Evolutionary conservation across 202 grass and related monocot species (phyloP), one percentile per base, ranked within the genome.

Genomic region (Panicum virgatum): DNA sequence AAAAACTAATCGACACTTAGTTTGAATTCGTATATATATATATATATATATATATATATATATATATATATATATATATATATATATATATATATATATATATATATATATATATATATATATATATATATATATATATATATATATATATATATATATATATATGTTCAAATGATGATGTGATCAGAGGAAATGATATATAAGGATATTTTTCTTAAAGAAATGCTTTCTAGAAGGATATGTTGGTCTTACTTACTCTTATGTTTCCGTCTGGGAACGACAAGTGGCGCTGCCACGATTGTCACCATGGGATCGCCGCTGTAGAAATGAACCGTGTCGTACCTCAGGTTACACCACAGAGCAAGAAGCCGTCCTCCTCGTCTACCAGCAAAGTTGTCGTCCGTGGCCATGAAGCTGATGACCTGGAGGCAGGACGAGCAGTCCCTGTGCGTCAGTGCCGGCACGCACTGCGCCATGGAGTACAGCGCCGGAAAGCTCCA

Each of bases 301-400:
- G 34, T 15, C 29, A 51, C 10, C 69, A 51, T 73, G 7, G 85
- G 56, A 3, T 69, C 56, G 12, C 75, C 88, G 5, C 26, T 16
- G 11, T 77, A 88, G 62, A 93, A 93, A 8, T 54, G 14, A 34
- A 46, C 62, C 5, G 59, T 39, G 9, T 64, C 60, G 20, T 86
- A 94, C 83, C 85, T 74, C 12, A 86, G 44, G 22, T 47, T 94
- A 39, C 91, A 94, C 62, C 56, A 18, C 11, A 56, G 8, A 12
- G 58, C 60, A 43, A 84, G n/a, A n/a, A 90, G 34, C 29, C 56
- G 5, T 9, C 79, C 88, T 19, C 83, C 83, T 42, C 18, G 65
- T 3, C 23, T 81, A 42, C 40, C 66, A 0, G 64, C 22, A 0
- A 81, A 82, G n/a, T 13, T 23, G 3, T n/a, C n/a, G n/a, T 22